Conservation (phyloP, 139 green algal genomes). For the Medakamo hakoo region DNA sequence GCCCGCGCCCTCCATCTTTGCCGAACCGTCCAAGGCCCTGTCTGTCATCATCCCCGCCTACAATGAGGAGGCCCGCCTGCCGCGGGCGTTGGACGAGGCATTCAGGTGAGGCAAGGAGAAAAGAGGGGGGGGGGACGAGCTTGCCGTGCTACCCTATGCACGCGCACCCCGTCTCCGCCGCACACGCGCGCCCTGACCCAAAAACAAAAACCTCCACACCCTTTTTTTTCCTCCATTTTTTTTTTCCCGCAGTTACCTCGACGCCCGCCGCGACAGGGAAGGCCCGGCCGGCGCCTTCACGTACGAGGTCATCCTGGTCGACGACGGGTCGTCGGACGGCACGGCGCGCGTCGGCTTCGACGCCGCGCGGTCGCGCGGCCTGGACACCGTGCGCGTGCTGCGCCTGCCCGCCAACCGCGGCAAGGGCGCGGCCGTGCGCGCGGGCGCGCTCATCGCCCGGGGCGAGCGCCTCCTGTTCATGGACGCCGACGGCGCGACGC, state of each 20-base stretch:
- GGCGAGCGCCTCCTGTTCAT: slow-evolving; percentile 70
- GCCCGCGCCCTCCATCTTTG: slow-evolving; percentile 39
- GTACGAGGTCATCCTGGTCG: slow-evolving; percentile 89
- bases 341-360: slow-evolving; percentile 27
- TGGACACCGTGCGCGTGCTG: slow-evolving; percentile 69
- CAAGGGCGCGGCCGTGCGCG: slow-evolving; percentile 57
- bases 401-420: slow-evolving; percentile 57
- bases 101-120: slow-evolving; percentile 25
- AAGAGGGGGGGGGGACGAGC: neutral
- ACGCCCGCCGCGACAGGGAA: slow-evolving; percentile 36
- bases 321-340: slow-evolving; percentile 80
- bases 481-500: slow-evolving; percentile 79
- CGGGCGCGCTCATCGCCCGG: slow-evolving; percentile 49
- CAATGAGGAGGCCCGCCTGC: slow-evolving; percentile 80
- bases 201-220: neutral
- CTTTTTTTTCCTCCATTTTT: neutral
- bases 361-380: slow-evolving; percentile 45
- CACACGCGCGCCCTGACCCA: neutral
- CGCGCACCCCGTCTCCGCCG: too few species aligned
- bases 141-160: too few species aligned
- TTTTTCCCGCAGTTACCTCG: slow-evolving; percentile 36
- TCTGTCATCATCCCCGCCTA: slow-evolving; percentile 79
- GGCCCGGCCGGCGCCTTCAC: slow-evolving; percentile 71
- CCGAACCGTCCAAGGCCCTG: slow-evolving; percentile 47
- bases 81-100: slow-evolving; percentile 56